A percentile compares a stretch with the other conserved stretches of the same genome.
Conservation (phyloP, 148 eudicot genomes). For the Salicornia ramosissima region DNA sequence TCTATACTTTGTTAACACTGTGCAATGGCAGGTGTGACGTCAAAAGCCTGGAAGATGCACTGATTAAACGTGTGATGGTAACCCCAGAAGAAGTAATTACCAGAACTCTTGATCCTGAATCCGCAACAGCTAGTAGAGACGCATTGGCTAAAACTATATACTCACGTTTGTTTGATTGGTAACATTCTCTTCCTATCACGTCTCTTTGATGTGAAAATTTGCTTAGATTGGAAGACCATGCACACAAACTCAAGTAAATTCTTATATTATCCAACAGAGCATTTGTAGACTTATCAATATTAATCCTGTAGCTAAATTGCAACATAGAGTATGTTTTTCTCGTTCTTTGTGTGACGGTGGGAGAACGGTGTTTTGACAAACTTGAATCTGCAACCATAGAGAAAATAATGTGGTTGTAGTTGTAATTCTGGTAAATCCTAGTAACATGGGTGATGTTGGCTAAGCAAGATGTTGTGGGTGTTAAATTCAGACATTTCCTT, state of each 20-base stretch:
- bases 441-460: background rate
- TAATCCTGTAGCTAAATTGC: background rate
- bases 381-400: background rate
- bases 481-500: background rate
- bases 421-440: background rate
- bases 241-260: background rate
- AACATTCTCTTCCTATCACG: slow-evolving; percentile 16
- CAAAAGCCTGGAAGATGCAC: slow-evolving; percentile 86
- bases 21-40: slow-evolving; percentile 68
- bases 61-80: slow-evolving; percentile 93
- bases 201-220: slow-evolving; percentile 1
- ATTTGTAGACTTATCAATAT: background rate
- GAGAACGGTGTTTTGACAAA: background rate
- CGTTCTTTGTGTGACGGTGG: background rate
- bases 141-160: slow-evolving; percentile 93
- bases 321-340: background rate
- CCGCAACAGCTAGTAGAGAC: slow-evolving; percentile 82
- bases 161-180: slow-evolving; percentile 99
- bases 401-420: background rate
- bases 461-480: background rate
- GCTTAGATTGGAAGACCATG: slow-evolving; percentile 7
- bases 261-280: background rate
- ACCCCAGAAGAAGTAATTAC: slow-evolving; percentile 98
- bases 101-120: slow-evolving; percentile 80
- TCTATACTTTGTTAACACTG: slow-evolving; percentile 10